These are phyloP conservation scores for Cercospora brassicicola DNA, from an alignment of 2,329 filamentous ascomycete species.

Conservation along the genomic window DNA sequence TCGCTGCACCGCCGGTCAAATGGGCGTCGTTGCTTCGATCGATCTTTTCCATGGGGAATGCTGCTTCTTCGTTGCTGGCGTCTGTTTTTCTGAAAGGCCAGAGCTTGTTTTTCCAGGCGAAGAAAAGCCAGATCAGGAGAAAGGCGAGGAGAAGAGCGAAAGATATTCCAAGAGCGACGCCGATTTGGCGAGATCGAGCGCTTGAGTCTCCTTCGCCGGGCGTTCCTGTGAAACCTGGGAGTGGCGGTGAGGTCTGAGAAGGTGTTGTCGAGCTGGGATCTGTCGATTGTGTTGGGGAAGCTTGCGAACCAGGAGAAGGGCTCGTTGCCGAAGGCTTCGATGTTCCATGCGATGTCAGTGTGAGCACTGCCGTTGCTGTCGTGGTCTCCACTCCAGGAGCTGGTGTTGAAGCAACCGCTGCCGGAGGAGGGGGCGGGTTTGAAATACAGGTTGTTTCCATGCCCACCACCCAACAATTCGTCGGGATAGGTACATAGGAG, in stretches of 20 bases:
- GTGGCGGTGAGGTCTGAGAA: not conserved
- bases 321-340: not conserved
- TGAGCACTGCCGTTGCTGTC: not conserved
- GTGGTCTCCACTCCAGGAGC: not conserved
- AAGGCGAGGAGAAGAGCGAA: not conserved
- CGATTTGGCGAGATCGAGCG: not conserved
- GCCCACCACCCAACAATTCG: not conserved
- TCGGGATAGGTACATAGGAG: not conserved
- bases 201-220: not conserved
- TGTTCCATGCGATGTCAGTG: not conserved
- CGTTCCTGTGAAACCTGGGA: not conserved
- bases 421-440: not conserved
- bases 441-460: not conserved
- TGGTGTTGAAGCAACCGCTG: not conserved
- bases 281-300: not conserved
- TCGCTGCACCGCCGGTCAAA: not conserved
- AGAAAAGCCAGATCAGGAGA: not conserved
- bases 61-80: not conserved
- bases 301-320: not conserved
- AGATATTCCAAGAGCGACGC: not conserved
- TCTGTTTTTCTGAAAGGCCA: not conserved
- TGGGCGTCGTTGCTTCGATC: not conserved
- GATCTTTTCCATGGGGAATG: not conserved
- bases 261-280: not conserved
- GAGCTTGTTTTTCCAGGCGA: not conserved